Evolutionary conservation across 306 rosid genomes (phyloP).

Genomic region (Rosa rugosa): DNA sequence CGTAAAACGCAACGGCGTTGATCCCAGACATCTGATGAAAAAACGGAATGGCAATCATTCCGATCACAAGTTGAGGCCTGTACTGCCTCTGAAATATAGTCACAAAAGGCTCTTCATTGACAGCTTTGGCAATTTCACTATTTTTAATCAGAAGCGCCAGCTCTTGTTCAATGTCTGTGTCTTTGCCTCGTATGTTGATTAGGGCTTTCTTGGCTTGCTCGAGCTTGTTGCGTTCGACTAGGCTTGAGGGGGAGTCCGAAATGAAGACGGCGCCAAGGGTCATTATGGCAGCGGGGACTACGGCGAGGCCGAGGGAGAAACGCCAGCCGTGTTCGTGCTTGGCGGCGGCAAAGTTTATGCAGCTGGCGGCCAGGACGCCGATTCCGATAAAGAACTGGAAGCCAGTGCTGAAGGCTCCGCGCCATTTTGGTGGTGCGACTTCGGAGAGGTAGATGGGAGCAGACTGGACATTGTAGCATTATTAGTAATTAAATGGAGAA

Average conservation of each 20-base stretch:
- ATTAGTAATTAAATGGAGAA: background rate
- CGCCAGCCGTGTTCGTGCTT: slow-evolving; percentile 69
- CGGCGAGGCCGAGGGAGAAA: slow-evolving; percentile 64
- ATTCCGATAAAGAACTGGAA: slow-evolving; percentile 60
- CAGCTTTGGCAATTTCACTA: slow-evolving; percentile 30
- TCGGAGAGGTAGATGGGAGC: slow-evolving; percentile 72
- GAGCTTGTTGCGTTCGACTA: slow-evolving; percentile 52
- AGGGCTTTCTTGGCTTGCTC: slow-evolving; percentile 52
- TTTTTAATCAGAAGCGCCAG: slow-evolving; percentile 37
- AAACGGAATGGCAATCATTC: slow-evolving; percentile 42
- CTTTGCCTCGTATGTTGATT: slow-evolving; percentile 45
- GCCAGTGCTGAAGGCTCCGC: slow-evolving; percentile 76
- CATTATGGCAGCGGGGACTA: slow-evolving; percentile 50
- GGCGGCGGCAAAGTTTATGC: slow-evolving; percentile 60
- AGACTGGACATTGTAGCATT: slow-evolving; percentile 36
- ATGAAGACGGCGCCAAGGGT: slow-evolving; percentile 50
- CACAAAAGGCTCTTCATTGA: slow-evolving; percentile 42
- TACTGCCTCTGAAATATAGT: slow-evolving; percentile 49
- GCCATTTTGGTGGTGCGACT: slow-evolving; percentile 72
- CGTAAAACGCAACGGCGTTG: slow-evolving; percentile 64
- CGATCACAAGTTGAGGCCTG: slow-evolving; percentile 67
- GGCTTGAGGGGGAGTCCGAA: slow-evolving; percentile 56
- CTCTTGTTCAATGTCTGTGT: slow-evolving; percentile 43
- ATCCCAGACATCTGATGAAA: slow-evolving; percentile 70
- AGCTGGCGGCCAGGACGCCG: slow-evolving; percentile 50